Evolutionary conservation across 768 basidiomycete species (phyloP).

Genomic region (Leccinum olivaceopallidum): DNA sequence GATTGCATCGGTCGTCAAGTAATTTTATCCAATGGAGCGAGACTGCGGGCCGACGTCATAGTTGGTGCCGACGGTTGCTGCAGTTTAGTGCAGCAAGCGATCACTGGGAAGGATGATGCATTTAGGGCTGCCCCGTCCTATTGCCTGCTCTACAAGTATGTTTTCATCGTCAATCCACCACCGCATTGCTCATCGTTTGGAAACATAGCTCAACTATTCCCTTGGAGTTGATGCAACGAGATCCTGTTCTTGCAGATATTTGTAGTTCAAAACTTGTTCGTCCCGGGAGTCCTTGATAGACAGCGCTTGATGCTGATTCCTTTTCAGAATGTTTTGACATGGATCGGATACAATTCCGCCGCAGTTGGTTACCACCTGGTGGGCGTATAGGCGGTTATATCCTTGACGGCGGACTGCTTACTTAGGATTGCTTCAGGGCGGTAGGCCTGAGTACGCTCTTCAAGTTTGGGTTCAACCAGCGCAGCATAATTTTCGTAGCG

Average conservation of each 20-base stretch:
- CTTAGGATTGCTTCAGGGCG: slow-evolving; percentile 34
- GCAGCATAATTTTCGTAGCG: slow-evolving; percentile 28
- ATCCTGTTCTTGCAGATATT: slow-evolving; percentile 40
- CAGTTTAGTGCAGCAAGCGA: slow-evolving; percentile 40
- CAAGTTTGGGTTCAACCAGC: slow-evolving; percentile 29
- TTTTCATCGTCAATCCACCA: background rate
- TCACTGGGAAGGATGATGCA: slow-evolving; percentile 34
- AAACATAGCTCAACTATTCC: slow-evolving; percentile 41
- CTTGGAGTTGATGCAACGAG: slow-evolving; percentile 38
- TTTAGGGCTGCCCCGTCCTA: slow-evolving; percentile 25
- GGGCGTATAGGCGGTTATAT: background rate
- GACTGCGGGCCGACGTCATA: slow-evolving; percentile 50
- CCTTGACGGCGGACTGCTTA: background rate
- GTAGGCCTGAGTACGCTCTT: slow-evolving; percentile 35
- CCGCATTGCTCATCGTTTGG: slow-evolving; percentile 1
- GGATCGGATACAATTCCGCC: slow-evolving; percentile 26
- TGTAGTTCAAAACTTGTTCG: slow-evolving; percentile 23
- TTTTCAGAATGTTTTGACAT: slow-evolving; percentile 15
- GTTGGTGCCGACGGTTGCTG: slow-evolving; percentile 61
- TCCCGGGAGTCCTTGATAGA: background rate
- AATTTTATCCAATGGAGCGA: slow-evolving; percentile 42
- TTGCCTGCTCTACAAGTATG: slow-evolving; percentile 47
- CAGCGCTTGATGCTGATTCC: background rate
- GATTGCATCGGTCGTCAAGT: slow-evolving; percentile 36
- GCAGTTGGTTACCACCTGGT: slow-evolving; percentile 27